phyloP scores from a whole-genome alignment of 139 green algal species.

The Chlamydomonas eustigma region DNA sequence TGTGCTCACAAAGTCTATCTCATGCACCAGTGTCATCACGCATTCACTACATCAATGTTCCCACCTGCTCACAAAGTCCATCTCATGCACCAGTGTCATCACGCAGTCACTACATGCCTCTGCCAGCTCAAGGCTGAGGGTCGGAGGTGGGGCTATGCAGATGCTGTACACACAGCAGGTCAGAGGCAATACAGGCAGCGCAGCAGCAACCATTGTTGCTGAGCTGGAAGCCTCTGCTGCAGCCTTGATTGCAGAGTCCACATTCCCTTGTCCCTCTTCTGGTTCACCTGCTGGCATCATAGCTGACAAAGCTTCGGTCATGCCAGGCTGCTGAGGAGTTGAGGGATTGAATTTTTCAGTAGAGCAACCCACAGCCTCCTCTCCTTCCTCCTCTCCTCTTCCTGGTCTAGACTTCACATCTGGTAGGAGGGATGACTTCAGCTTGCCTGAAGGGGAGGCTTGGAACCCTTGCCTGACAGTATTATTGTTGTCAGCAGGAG shows the following conservation, averaged over 20 bases:
- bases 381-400: not conserved
- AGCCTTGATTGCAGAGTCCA: constrained; percentile 13
- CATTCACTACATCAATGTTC: not conserved
- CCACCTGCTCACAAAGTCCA: constrained; percentile 37
- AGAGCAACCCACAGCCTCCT: no score
- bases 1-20: not conserved
- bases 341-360: no score
- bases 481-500: no score
- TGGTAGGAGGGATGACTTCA: no score
- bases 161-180: constrained; percentile 28
- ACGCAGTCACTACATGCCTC: constrained; percentile 33
- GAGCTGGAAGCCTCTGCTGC: constrained; percentile 2
- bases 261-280: no score
- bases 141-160: constrained; percentile 32
- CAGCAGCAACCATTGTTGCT: not conserved
- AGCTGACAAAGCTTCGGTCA: no score
- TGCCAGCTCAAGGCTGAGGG: constrained; percentile 41
- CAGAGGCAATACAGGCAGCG: not conserved
- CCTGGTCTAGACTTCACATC: no score
- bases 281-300: no score
- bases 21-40: not conserved
- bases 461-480: no score
- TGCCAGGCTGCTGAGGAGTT: no score
- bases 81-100: constrained; percentile 35
- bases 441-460: no score